A percentile compares a stretch with the other conserved stretches of the same genome.
phyloP scores from a whole-genome alignment of 2,329 filamentous ascomycete species.

The Trichoderma sp. region DNA sequence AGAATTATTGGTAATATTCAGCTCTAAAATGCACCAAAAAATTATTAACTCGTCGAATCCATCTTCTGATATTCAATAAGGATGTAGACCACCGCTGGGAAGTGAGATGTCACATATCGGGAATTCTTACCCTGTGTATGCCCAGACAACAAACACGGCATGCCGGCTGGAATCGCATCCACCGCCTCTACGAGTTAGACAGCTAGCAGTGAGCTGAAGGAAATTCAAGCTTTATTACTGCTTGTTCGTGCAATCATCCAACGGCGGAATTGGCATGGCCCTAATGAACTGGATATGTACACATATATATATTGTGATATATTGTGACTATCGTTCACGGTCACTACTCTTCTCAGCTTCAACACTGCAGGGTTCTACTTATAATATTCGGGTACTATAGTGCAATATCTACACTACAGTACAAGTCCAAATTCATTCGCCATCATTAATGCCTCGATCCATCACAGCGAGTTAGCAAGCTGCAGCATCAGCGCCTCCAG shows the following conservation, averaged over 20 bases:
- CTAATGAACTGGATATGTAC: no score
- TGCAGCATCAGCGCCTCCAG: not conserved
- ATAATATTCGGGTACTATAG: not conserved
- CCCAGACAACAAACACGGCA: not conserved
- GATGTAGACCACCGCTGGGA: not conserved
- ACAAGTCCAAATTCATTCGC: not conserved
- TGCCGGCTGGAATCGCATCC: not conserved
- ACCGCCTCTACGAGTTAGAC: not conserved
- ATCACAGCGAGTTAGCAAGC: not conserved
- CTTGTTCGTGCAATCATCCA: not conserved
- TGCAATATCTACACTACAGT: not conserved
- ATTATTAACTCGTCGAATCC: not conserved
- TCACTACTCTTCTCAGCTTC: not conserved
- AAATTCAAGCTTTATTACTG: not conserved
- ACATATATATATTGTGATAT: not conserved
- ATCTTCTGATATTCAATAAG: not conserved
- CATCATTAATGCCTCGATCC: not conserved
- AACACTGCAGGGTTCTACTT: not conserved
- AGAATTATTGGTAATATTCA: no score
- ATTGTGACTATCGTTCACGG: not conserved
- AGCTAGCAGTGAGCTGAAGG: not conserved
- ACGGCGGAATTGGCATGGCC: not conserved
- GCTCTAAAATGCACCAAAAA: not conserved
- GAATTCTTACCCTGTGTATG: not conserved
- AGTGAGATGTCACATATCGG: not conserved